phyloP scores from a whole-genome alignment of 2,329 filamentous ascomycete species.

The Paraconiothyrium sp. region DNA sequence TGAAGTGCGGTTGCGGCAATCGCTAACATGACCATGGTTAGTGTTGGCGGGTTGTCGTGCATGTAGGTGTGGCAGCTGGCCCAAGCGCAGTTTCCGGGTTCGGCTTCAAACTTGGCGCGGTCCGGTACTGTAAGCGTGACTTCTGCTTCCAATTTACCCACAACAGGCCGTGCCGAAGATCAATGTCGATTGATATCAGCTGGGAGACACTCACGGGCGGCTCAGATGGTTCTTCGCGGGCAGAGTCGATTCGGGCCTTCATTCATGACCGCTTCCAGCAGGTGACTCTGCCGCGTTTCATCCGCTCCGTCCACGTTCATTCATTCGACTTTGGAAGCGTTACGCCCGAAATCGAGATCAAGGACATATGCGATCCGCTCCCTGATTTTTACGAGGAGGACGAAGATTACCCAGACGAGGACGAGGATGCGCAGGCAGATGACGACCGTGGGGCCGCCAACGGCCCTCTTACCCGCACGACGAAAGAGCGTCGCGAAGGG shows the following conservation, averaged over 20 bases:
- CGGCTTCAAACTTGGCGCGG: constrained; percentile 22
- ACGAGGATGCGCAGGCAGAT: constrained; percentile 49
- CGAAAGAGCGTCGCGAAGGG: constrained; percentile 43
- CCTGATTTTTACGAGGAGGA: constrained; percentile 95
- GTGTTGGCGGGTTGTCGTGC: constrained; percentile 18
- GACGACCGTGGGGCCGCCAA: constrained; percentile 34
- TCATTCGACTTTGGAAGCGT: constrained; percentile 91
- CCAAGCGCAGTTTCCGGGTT: constrained; percentile 17
- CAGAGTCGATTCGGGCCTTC: constrained; percentile 88
- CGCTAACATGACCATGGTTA: constrained; percentile 17
- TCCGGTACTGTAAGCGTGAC: constrained; percentile 17
- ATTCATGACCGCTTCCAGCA: constrained; percentile 96
- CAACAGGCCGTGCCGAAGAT: constrained; percentile 34
- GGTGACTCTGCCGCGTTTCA: constrained; percentile 90
- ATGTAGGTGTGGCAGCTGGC: constrained; percentile 11
- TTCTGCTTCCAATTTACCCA: constrained; percentile 35
- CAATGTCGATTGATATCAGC: constrained; percentile 97
- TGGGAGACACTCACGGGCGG: constrained; percentile 94
- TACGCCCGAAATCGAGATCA: constrained; percentile 86
- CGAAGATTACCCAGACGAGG: constrained; percentile 68
- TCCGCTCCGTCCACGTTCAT: constrained; percentile 93
- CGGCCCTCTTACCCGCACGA: constrained; percentile 43
- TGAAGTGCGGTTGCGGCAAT: constrained; percentile 5
- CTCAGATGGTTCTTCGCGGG: constrained; percentile 84
- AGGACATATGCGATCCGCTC: constrained; percentile 95